Evolutionary conservation across 2,329 filamentous ascomycete genomes (phyloP).

Genomic region (Diaporthe helianthi): DNA sequence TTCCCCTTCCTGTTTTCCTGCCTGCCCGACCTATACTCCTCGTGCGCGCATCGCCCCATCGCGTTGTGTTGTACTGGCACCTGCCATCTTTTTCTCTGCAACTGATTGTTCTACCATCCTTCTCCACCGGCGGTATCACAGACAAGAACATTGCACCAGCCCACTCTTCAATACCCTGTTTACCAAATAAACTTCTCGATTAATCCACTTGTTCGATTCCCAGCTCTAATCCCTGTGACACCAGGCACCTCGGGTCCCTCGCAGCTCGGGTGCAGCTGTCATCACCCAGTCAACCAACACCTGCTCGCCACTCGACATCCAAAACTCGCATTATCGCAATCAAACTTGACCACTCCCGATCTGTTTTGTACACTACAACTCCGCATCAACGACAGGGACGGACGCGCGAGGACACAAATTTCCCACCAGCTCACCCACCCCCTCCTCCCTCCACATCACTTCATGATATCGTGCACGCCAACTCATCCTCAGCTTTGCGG

Average conservation of each 20-base stretch:
- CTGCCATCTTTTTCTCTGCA: slow-evolving; percentile 15
- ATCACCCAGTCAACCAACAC: slow-evolving; percentile 34
- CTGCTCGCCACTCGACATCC: slow-evolving; percentile 14
- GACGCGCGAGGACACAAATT: background rate
- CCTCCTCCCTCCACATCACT: background rate
- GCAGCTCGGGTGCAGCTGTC: slow-evolving; percentile 12
- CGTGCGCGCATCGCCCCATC: background rate
- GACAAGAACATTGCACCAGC: background rate
- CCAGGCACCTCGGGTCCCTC: slow-evolving; percentile 24
- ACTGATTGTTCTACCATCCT: slow-evolving; percentile 15
- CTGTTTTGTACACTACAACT: slow-evolving; percentile 18
- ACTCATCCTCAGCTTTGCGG: background rate
- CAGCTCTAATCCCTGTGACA: slow-evolving; percentile 31
- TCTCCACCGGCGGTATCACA: background rate
- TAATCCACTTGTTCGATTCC: slow-evolving; percentile 12
- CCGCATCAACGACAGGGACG: slow-evolving; percentile 8
- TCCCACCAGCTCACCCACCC: background rate
- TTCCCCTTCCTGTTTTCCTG: background rate
- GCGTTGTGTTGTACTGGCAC: slow-evolving; percentile 10
- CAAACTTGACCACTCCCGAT: slow-evolving; percentile 1
- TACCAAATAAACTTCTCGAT: slow-evolving; percentile 23
- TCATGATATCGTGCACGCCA: slow-evolving; percentile 21
- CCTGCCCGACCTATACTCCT: background rate
- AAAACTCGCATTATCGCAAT: slow-evolving; percentile 17
- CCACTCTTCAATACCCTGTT: slow-evolving; percentile 11